Evolutionary conservation across 352 stramenopile species (phyloP).

Genomic region (Plasmopara viticola): DNA sequence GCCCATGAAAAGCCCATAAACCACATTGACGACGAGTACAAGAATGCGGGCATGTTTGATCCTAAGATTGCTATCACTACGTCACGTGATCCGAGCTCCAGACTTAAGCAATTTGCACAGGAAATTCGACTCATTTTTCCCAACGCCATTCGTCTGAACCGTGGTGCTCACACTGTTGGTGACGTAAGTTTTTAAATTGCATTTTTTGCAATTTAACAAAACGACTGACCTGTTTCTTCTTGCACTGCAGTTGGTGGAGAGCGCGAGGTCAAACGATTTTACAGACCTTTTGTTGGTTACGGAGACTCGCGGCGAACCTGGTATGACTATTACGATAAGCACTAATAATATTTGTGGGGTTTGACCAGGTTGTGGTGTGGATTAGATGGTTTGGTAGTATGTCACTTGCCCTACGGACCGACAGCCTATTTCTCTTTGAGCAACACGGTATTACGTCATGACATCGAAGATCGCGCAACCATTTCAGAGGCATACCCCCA

Average conservation of each 20-base stretch:
- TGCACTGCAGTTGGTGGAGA: slow-evolving; percentile 90
- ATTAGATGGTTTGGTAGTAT: slow-evolving; percentile 95
- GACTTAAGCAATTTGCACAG: slow-evolving; percentile 99
- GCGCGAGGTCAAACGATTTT: slow-evolving; percentile 94
- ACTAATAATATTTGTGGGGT: neutral
- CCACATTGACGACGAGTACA: slow-evolving; percentile 99
- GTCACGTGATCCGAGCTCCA: slow-evolving; percentile 92
- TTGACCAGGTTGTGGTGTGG: neutral
- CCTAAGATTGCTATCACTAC: slow-evolving; percentile 98
- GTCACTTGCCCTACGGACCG: slow-evolving; percentile 97
- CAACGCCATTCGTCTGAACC: slow-evolving; percentile 97
- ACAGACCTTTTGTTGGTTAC: slow-evolving; percentile 98
- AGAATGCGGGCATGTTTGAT: slow-evolving; percentile 94
- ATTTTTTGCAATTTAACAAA: neutral
- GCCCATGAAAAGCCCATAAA: slow-evolving; percentile 82
- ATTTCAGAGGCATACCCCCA: slow-evolving; percentile 92
- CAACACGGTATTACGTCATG: slow-evolving; percentile 96
- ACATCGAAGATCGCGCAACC: slow-evolving; percentile 95
- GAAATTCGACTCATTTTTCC: slow-evolving; percentile 98
- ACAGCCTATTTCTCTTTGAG: slow-evolving; percentile 98
- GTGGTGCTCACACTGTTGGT: slow-evolving; percentile 91
- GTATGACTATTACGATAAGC: slow-evolving; percentile 17
- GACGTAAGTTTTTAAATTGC: slow-evolving; percentile 39
- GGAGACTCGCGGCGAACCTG: slow-evolving; percentile 97
- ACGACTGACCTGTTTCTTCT: slow-evolving; percentile 1